phyloP scores from a whole-genome alignment of 1,139 yeast genomes.

The Suhomyces ambrosiae region DNA sequence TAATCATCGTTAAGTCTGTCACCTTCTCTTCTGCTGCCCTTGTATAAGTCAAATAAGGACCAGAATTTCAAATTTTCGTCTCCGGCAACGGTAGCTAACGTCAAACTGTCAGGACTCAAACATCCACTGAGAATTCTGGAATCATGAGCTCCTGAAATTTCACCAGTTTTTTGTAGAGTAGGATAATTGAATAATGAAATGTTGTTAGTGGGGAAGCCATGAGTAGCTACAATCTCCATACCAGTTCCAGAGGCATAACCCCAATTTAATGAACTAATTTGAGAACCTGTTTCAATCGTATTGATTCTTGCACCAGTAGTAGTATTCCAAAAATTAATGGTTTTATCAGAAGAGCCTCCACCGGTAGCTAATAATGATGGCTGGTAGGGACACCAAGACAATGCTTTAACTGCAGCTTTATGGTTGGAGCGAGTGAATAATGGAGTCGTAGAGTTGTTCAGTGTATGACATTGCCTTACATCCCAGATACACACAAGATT shows the following conservation, averaged over 20 bases:
- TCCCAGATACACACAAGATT: conserved; percentile 96
- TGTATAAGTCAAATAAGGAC: conserved; percentile 75
- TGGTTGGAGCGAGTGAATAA: conserved; percentile 77
- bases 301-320: conserved; percentile 86
- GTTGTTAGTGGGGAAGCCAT: conserved; percentile 89
- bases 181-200: conserved; percentile 87
- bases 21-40: conserved; percentile 30
- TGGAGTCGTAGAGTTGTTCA: conserved; percentile 41
- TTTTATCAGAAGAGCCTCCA: conserved; percentile 90
- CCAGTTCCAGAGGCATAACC: conserved; percentile 74
- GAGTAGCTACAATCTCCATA: conserved; percentile 88
- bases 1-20: conserved; percentile 22
- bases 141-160: conserved; percentile 85
- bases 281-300: conserved; percentile 89
- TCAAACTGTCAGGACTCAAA: conserved; percentile 85
- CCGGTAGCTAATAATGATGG: conserved; percentile 86
- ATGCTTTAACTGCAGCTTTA: conserved; percentile 93
- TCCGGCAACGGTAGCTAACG: conserved; percentile 92
- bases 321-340: conserved; percentile 94
- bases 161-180: conserved; percentile 84
- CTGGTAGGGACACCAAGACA: conserved; percentile 94
- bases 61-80: conserved; percentile 97
- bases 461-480: conserved; percentile 47
- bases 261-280: conserved; percentile 92
- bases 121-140: conserved; percentile 83